Base-by-base conservation (phyloP, 2,329 filamentous ascomycete genomes). In the Aschersonia sp. region DNA sequence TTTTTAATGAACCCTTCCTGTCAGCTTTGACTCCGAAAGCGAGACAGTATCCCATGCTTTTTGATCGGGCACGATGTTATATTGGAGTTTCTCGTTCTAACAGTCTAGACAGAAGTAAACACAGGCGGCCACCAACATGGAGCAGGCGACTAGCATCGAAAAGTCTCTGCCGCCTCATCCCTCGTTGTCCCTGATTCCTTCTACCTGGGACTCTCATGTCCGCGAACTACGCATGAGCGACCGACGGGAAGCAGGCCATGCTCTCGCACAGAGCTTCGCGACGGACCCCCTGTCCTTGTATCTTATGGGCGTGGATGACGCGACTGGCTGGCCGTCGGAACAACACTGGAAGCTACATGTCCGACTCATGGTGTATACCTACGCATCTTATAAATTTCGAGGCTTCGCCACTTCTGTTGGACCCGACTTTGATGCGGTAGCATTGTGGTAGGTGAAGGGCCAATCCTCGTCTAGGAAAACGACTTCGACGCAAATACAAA, bases 191-290 rank as follows among this genome's bases (percentile, higher is more conserved):
- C 71, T 78, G 48, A 64, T 77, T 44, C 75, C 75, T n/a, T 57
- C 66, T 45, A 61, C 63, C 31, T 78, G 69, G 73, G 71, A 73
- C 51, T 68, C 73, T 54, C 65, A 69, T 46, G 74, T 87, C 56
- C 83, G 85, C 52, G 63, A 75, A 51, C 69, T 89, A 53, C 69
- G 70, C 52, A 74, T 82, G 58, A 68, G 73, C 49, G 84, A 89
- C 66, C 84, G 79, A 68, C 80, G 80, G 60, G 75, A 80, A 60
- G 85, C 84, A 32, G 84, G 81, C 30, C 68, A 75, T 38, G 81
- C 82, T 58, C 75, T 94, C 55, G 82, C 86, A 44, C 79, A 87
- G 61, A 82, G 86, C 53, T 92, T 94, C 67, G 80, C 77, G 50
- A 71, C 80, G 51, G 86, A 92, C 62, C 77, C 85, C 50, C 75